A percentile compares a stretch with the other conserved stretches of the same genome.
Conservation (phyloP, 139 green algal species). For the Haematococcus sp. region DNA sequence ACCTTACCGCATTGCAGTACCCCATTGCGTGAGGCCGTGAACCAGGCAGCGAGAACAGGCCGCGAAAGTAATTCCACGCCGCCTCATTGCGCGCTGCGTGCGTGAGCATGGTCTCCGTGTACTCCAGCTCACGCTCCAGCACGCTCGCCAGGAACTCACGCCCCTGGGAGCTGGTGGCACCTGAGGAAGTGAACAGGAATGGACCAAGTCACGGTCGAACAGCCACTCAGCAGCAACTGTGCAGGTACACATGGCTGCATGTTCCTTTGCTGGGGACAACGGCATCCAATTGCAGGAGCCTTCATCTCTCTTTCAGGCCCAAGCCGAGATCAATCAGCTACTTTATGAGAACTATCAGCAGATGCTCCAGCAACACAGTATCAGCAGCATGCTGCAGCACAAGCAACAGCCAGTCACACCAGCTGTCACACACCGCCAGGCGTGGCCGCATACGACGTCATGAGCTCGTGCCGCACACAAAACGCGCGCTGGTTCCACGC, state of each 20-base stretch:
- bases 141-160: not conserved
- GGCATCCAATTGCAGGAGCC: no score
- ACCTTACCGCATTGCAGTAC: not conserved
- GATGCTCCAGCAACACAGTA: not conserved
- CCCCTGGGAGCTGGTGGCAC: not conserved
- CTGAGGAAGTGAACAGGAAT: not conserved
- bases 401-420: not conserved
- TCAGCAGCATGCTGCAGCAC: not conserved
- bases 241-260: no score
- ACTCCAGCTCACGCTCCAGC: constrained; percentile 48
- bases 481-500: constrained; percentile 86
- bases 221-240: not conserved
- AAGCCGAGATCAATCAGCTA: no score
- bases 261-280: no score
- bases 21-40: constrained; percentile 1
- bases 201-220: not conserved
- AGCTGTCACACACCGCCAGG: not conserved
- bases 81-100: constrained; percentile 60
- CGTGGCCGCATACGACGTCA: no score
- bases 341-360: no score
- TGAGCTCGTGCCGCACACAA: constrained; percentile 32
- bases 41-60: constrained; percentile 44
- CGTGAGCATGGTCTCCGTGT: constrained; percentile 29
- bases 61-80: constrained; percentile 69
- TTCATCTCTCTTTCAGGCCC: no score